Percentiles rank a stretch among this genome's conserved stretches.
These are phyloP conservation scores for Puccinia triticina DNA, from an alignment of 1,284 basidiomycete genomes.

Conservation along the genomic window DNA sequence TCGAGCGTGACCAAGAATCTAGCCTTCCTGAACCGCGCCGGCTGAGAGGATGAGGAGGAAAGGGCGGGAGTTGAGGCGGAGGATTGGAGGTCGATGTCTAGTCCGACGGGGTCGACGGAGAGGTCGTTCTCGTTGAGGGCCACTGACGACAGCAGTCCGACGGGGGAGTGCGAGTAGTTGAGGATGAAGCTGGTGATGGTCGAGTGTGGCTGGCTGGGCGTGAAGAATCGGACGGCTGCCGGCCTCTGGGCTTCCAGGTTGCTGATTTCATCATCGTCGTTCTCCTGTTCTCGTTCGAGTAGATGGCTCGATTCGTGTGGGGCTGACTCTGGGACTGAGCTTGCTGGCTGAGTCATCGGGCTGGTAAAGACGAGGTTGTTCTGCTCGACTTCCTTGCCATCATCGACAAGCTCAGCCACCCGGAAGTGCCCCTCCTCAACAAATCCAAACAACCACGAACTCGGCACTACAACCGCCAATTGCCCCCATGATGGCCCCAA, in stretches of 20 bases:
- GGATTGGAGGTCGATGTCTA: conserved; percentile 8
- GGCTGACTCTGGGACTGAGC: not conserved
- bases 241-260: not conserved
- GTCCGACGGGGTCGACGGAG: conserved; percentile 35
- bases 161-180: conserved; percentile 15
- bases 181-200: conserved; percentile 31
- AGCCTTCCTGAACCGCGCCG: conserved; percentile 1
- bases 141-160: conserved; percentile 9
- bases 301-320: not conserved
- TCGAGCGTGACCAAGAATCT: conserved; percentile 21
- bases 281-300: not conserved
- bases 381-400: too few relatives aligned
- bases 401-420: too few relatives aligned
- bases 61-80: not conserved
- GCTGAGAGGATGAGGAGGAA: not conserved
- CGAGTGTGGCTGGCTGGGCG: conserved; percentile 12
- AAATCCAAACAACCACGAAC: too few relatives aligned
- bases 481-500: too few relatives aligned
- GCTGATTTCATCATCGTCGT: not conserved
- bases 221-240: not conserved
- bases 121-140: conserved; percentile 35
- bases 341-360: conserved; percentile 1
- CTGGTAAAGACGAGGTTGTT: not conserved
- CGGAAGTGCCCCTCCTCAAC: too few relatives aligned
- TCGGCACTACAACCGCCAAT: too few relatives aligned